Evolutionary conservation across 768 basidiomycete genomes (phyloP).

Genomic region (Suillus discolor): DNA sequence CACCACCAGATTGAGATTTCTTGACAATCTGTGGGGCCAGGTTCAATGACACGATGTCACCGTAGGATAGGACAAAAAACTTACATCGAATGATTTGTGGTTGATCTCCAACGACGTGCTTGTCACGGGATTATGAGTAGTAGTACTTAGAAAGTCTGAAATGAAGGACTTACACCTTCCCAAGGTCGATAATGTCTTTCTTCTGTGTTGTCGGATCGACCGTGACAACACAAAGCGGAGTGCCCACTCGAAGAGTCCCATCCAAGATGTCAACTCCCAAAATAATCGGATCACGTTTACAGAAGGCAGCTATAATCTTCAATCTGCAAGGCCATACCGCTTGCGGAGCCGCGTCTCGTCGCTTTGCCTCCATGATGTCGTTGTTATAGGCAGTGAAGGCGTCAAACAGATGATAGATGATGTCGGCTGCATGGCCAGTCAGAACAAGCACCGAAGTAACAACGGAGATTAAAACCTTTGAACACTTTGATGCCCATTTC

Average conservation of each 20-base stretch:
- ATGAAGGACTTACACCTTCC: constrained; percentile 76
- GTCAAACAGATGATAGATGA: constrained; percentile 98
- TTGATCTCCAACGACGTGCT: constrained; percentile 98
- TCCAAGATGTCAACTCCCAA: constrained; percentile 96
- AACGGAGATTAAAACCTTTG: constrained; percentile 65
- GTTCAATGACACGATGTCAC: neutral
- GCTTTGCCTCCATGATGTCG: constrained; percentile 91
- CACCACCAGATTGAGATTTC: constrained; percentile 91
- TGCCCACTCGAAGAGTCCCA: constrained; percentile 87
- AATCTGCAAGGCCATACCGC: constrained; percentile 97
- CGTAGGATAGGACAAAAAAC: constrained; percentile 19
- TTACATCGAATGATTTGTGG: constrained; percentile 83
- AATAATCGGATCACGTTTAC: constrained; percentile 97
- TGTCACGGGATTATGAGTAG: constrained; percentile 7
- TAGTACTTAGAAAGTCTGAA: constrained; percentile 4
- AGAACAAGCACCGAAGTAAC: neutral
- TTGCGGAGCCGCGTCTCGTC: constrained; percentile 87
- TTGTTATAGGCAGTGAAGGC: constrained; percentile 93
- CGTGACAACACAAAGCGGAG: constrained; percentile 94
- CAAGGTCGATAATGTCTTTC: constrained; percentile 89
- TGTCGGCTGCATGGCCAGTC: constrained; percentile 69
- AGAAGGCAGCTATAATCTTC: constrained; percentile 91
- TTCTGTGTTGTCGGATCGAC: constrained; percentile 85
- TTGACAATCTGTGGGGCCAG: constrained; percentile 68
- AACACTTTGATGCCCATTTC: constrained; percentile 95